A percentile compares a stretch with the other conserved stretches of the same genome.
These are phyloP conservation scores for Colletotrichum tamarilloi DNA, from an alignment of 2,329 filamentous ascomycete species.

Conservation along the genomic window DNA sequence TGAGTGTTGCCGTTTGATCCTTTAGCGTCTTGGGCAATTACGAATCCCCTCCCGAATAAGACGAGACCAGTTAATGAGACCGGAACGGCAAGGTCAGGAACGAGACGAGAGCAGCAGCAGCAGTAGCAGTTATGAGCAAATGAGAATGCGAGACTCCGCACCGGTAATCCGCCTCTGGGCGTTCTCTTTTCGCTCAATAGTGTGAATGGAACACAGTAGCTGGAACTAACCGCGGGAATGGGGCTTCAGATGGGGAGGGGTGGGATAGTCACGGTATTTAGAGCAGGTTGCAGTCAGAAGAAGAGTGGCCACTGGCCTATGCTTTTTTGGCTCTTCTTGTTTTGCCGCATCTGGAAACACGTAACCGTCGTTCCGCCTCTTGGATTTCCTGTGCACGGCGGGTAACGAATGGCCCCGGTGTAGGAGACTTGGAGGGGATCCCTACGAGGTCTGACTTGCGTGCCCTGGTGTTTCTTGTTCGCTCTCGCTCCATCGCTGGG, in stretches of 20 bases:
- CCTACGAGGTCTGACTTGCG: not conserved
- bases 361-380: conserved; percentile 22
- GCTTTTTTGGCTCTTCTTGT: conserved; percentile 11
- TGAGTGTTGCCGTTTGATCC: conserved; percentile 34
- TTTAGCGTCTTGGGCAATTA: conserved; percentile 38
- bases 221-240: not conserved
- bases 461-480: not conserved
- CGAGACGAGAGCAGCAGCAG: conserved; percentile 25
- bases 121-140: conserved; percentile 12
- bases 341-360: conserved; percentile 28
- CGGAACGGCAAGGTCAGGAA: conserved; percentile 27
- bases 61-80: conserved; percentile 30
- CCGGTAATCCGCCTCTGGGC: not conserved
- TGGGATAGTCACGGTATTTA: conserved; percentile 24
- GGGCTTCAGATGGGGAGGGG: not conserved
- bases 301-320: conserved; percentile 32
- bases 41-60: conserved; percentile 34
- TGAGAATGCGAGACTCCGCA: conserved; percentile 12
- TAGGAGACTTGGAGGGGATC: too few relatives aligned
- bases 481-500: conserved; percentile 7
- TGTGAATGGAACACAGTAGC: not conserved
- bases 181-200: not conserved
- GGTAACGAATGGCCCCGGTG: not conserved
- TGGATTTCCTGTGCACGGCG: not conserved
- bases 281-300: conserved; percentile 16